Base-by-base conservation (phyloP, 2,329 filamentous ascomycete species). In the Tolypocladium pustulatum region DNA sequence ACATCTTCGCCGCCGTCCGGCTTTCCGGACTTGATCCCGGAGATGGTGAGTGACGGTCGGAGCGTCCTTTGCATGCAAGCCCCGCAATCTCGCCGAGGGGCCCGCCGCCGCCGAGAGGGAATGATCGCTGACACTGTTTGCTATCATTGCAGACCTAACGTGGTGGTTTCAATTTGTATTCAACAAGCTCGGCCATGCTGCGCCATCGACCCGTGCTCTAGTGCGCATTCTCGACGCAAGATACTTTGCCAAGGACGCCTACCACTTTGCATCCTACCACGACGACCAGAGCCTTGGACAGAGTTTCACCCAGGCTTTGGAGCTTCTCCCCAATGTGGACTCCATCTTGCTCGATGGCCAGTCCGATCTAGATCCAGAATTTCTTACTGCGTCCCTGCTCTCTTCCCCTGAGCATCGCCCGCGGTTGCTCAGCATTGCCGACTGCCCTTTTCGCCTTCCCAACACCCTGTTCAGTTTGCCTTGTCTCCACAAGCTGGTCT, bases 91-190 rank as follows among this genome's bases (percentile, higher is more conserved):
- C 9, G n/a, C 43, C 43, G 25, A 10, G 40, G 25, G 6, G 6
- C 25, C 43, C 25, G 43, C 43, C 13, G 17, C 43, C 13, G 43
- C 43, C 43, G n/a, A n/a, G n/a, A 20, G 25, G 6, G 15, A 30
- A 51, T 8, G 15, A 20, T 17, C 46, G 17, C 37, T 57, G 41
- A 46, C 40, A 30, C 37, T n/a, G 17, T 22, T 32, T 54, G 32
- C 41, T n/a, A 3, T 25, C 49, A 34, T 60, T 49, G 49, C 60
- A 83, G 81, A 82, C 64, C 64, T 79, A 30, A 64, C 68, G 13
- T 83, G 81, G 79, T 76, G 79, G 67, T 67, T 75, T 36, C 65
- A 69, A 37, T 83, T 82, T 64, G 72, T 80, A 53, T 72, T 72
- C 55, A 65, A 64, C 25, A 73, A 74, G 61, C 68, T 76, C n/a